These are phyloP conservation scores for Eucalyptus pauciflora DNA, from an alignment of 345 rosid genomes.

Conservation along the genomic window DNA sequence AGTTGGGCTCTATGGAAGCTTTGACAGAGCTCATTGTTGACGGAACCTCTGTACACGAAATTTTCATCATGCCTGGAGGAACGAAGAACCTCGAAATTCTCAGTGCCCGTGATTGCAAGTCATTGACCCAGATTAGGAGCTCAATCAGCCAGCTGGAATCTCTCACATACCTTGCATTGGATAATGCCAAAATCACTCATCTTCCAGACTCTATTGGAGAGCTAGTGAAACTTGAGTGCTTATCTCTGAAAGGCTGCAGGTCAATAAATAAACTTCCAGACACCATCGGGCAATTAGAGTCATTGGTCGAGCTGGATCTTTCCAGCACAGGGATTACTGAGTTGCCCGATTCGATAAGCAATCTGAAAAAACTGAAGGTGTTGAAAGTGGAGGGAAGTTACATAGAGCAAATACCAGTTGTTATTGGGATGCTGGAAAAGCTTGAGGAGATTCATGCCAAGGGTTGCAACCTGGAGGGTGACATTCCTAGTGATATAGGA, in stretches of 20 bases:
- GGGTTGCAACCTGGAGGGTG: slow-evolving; percentile 6
- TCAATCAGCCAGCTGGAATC: slow-evolving; percentile 6
- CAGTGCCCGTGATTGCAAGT: slow-evolving; percentile 4
- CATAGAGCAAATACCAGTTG: background rate
- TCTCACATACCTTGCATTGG: background rate
- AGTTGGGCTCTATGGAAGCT: background rate
- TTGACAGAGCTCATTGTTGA: slow-evolving; percentile 3
- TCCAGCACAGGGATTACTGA: slow-evolving; percentile 3
- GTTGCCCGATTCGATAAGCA: background rate
- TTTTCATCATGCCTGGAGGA: background rate
- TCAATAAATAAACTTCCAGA: slow-evolving; percentile 6
- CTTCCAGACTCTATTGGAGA: slow-evolving; percentile 2
- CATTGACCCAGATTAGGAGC: background rate
- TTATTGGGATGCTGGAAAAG: slow-evolving; percentile 3
- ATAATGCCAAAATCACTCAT: background rate
- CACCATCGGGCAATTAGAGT: background rate
- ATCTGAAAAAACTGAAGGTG: background rate
- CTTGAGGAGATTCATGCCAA: slow-evolving; percentile 7
- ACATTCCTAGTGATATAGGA: slow-evolving; percentile 1
- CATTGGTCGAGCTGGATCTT: background rate
- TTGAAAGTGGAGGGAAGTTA: slow-evolving; percentile 1
- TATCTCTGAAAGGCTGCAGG: background rate
- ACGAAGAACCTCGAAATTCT: background rate
- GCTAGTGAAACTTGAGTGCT: background rate
- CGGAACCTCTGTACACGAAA: slow-evolving; percentile 3